phyloP scores from a whole-genome alignment of 192 early-diverging fungal genomes.

The Coemansia sp. region DNA sequence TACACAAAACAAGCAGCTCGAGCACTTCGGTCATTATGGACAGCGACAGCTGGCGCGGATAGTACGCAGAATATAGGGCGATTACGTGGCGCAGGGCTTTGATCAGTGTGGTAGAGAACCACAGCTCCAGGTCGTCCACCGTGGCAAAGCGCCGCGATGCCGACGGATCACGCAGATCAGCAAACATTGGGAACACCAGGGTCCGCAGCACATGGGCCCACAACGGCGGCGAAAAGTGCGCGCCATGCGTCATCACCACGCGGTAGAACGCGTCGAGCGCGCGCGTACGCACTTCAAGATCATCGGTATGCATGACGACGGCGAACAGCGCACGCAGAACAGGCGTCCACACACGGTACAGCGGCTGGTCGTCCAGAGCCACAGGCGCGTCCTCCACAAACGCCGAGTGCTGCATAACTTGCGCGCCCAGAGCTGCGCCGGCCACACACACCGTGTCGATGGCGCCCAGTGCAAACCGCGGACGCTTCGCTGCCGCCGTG shows the following conservation, averaged over 20 bases:
- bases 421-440: conserved; percentile 23
- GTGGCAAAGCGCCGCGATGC: conserved; percentile 64
- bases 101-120: conserved; percentile 93
- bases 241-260: conserved; percentile 74
- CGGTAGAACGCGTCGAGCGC: conserved; percentile 84
- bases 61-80: conserved; percentile 80
- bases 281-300: conserved; percentile 87
- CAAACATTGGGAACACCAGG: conserved; percentile 89
- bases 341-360: conserved; percentile 81
- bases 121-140: conserved; percentile 85
- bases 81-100: conserved; percentile 87
- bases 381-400: conserved; percentile 6
- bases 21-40: conserved; percentile 78
- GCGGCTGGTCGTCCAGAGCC: conserved; percentile 59
- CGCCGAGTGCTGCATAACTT: conserved; percentile 23
- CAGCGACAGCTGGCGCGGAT: conserved; percentile 60
- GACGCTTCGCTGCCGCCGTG: conserved; percentile 19
- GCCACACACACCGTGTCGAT: conserved; percentile 44
- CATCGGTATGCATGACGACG: conserved; percentile 85
- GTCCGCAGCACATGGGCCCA: conserved; percentile 83
- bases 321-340: conserved; percentile 85
- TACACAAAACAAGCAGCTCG: conserved; percentile 78
- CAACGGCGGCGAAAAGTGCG: conserved; percentile 68
- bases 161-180: conserved; percentile 67
- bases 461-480: conserved; percentile 43